Base-by-base conservation (phyloP, 192 early-diverging fungal species). In the Backusella tarrabulga region DNA sequence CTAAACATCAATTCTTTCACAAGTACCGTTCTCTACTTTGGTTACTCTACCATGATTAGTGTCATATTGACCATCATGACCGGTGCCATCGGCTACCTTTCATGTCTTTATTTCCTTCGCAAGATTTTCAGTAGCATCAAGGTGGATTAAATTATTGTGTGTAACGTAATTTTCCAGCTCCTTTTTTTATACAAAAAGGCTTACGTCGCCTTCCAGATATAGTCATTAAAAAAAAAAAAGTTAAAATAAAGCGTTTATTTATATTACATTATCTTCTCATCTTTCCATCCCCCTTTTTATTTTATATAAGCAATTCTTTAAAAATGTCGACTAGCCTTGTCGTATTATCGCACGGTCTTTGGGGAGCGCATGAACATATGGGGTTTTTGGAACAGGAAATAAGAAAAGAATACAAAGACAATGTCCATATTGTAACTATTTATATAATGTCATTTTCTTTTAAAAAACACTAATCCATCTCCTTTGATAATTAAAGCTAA, bases 81-180 rank as follows among this genome's bases (percentile, higher is more conserved):
- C 0, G 93, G 93, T n/a, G 84, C 91, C 21, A 89, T 95, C 74
- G 95, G 95, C 12, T 93, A 96, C 84, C 88, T 91, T 21, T 88
- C 93, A 12, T 92, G 92, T 40, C 87, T 91, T 76, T 34, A 84
- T 32, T 98, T 98, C 86, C 87, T 98, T 11, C 85, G 91, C 41
- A 90, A 88, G 74, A 95, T 97, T 32, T 97, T 94, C 83, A 82
- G 85, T 34, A 94, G 94, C 36, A 94, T 96, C 79, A 98, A 95
- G 83, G 89, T 95, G 9, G 92, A 93, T 78, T 94, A 90, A 77
- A 82, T 54, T 54, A 21, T 54, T 63, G n/a, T 63, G 26, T 63
- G 56, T 63, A 29, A 63, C 56, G 12, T 1, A 0, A 0, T 60
- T 60, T 60, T 26, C 11, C 8, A 9, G 23, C 56, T 12, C 21